Evolutionary conservation across 2,329 filamentous ascomycete species (phyloP).

Genomic region (Fusarium acutatum): DNA sequence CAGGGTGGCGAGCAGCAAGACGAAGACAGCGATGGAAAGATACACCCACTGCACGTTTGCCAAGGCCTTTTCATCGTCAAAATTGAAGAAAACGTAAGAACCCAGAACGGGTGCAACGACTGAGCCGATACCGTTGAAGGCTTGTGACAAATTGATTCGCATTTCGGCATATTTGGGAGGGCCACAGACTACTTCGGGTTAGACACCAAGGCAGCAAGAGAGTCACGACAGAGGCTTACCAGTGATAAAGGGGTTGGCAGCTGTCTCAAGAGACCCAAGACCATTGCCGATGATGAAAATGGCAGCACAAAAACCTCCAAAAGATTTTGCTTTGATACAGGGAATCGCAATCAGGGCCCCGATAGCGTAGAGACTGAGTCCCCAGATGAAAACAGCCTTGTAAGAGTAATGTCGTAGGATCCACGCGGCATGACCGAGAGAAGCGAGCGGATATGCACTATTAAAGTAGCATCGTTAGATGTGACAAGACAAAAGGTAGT

Average conservation of each 20-base stretch:
- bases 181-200: conserved; percentile 49
- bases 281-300: conserved; percentile 81
- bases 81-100: conserved; percentile 77
- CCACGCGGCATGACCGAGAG: conserved; percentile 70
- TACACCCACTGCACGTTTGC: conserved; percentile 81
- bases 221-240: conserved; percentile 38
- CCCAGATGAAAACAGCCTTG: conserved; percentile 73
- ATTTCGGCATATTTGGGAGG: conserved; percentile 77
- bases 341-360: conserved; percentile 64
- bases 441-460: conserved; percentile 74
- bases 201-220: not conserved
- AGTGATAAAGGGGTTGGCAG: conserved; percentile 78
- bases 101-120: conserved; percentile 77
- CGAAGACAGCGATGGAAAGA: conserved; percentile 75
- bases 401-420: conserved; percentile 73
- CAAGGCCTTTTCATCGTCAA: conserved; percentile 64
- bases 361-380: conserved; percentile 71
- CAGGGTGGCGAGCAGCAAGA: conserved; percentile 69
- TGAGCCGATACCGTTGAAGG: conserved; percentile 79
- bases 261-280: conserved; percentile 77
- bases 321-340: conserved; percentile 68
- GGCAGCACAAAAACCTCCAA: conserved; percentile 76
- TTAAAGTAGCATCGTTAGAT: not conserved
- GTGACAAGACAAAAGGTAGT: conserved; percentile 3
- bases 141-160: conserved; percentile 79